Conservation (phyloP, 179 eudicot species). For the Actinidia arguta region DNA sequence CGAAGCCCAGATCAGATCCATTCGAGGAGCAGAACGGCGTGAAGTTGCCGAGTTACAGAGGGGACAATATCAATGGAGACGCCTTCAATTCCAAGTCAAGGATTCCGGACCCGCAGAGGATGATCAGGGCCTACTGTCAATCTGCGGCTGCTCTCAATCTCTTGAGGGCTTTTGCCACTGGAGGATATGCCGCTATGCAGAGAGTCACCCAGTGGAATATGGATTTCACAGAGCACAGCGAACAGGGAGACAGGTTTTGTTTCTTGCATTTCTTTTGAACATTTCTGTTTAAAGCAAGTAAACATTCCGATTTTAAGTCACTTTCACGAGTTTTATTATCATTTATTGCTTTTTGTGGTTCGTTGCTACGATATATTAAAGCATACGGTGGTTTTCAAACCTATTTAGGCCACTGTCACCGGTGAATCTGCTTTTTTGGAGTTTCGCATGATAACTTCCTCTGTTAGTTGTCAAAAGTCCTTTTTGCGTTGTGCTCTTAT, state of each 20-base stretch:
- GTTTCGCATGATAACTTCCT: background rate
- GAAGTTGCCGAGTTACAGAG: slow-evolving; percentile 87
- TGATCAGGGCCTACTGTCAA: slow-evolving; percentile 87
- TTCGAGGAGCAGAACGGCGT: slow-evolving; percentile 80
- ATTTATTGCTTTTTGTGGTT: background rate
- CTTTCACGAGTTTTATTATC: background rate
- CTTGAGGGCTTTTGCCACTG: slow-evolving; percentile 86
- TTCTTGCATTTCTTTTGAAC: background rate
- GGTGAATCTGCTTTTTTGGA: background rate
- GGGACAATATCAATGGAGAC: slow-evolving; percentile 84
- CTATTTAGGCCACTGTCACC: background rate
- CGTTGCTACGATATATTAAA: background rate
- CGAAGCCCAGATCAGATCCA: slow-evolving; percentile 82
- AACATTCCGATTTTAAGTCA: background rate
- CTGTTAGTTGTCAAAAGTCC: background rate
- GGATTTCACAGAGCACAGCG: slow-evolving; percentile 78
- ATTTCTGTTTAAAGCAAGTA: background rate
- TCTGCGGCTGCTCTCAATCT: slow-evolving; percentile 85
- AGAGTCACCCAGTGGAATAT: slow-evolving; percentile 84
- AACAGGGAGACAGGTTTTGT: slow-evolving; percentile 78
- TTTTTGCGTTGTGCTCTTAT: background rate
- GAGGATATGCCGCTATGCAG: slow-evolving; percentile 92
- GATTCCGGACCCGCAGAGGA: slow-evolving; percentile 80
- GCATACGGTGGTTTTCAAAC: background rate
- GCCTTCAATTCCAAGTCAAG: slow-evolving; percentile 70